Evolutionary conservation across 2,329 filamentous ascomycete species (phyloP).

Genomic region (Diaporthe caulivora): DNA sequence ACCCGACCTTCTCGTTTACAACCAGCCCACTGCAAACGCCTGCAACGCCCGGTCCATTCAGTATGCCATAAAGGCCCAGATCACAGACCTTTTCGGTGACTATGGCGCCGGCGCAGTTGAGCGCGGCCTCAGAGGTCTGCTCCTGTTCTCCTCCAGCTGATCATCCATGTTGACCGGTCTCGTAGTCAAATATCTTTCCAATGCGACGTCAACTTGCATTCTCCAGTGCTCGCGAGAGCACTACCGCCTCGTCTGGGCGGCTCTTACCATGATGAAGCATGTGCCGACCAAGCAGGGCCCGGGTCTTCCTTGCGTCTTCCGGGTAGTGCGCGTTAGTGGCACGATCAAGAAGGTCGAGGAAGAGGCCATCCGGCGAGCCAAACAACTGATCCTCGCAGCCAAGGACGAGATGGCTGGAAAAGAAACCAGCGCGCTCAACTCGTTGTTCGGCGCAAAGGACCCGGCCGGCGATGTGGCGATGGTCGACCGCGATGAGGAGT

Average conservation of each 20-base stretch:
- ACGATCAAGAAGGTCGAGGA: slow-evolving; percentile 94
- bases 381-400: slow-evolving; percentile 77
- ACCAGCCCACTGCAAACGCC: slow-evolving; percentile 80
- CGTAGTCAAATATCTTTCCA: slow-evolving; percentile 90
- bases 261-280: slow-evolving; percentile 82
- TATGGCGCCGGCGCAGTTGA: slow-evolving; percentile 84
- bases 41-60: slow-evolving; percentile 76
- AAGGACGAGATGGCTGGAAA: slow-evolving; percentile 62
- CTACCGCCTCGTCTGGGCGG: slow-evolving; percentile 90
- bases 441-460: slow-evolving; percentile 47
- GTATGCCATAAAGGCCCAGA: slow-evolving; percentile 77
- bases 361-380: slow-evolving; percentile 85
- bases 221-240: slow-evolving; percentile 85
- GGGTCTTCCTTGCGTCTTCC: slow-evolving; percentile 79
- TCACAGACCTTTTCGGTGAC: slow-evolving; percentile 85
- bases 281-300: slow-evolving; percentile 67
- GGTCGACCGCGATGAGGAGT: slow-evolving; percentile 59
- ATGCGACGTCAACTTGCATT: slow-evolving; percentile 94
- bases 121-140: slow-evolving; percentile 75
- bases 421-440: slow-evolving; percentile 46
- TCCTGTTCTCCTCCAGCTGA: not conserved
- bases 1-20: slow-evolving; percentile 77
- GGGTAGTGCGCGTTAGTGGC: slow-evolving; percentile 88
- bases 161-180: slow-evolving; percentile 42
- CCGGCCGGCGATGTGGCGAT: slow-evolving; percentile 52